Evolutionary conservation across 345 rosid species (phyloP).

Genomic region (Raphanus raphanistrum): DNA sequence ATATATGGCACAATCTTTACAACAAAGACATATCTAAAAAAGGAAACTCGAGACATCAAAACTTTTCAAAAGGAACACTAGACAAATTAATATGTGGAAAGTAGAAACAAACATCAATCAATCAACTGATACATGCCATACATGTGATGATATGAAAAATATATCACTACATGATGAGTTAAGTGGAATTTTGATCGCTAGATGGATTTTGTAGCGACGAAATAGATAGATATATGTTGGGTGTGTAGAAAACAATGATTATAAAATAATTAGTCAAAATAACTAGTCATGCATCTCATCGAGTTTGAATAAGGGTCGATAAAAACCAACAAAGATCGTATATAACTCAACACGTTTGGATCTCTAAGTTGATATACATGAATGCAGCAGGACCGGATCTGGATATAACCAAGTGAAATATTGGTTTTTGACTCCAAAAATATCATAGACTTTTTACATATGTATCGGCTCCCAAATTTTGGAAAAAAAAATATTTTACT

Average conservation of each 20-base stretch:
- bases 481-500: no score
- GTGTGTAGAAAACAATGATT: conserved; percentile 11
- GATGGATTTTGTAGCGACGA: background rate
- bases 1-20: conserved; percentile 34
- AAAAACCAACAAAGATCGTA: background rate
- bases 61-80: conserved; percentile 31
- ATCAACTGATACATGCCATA: background rate
- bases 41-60: conserved; percentile 33
- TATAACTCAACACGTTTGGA: background rate
- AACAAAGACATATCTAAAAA: conserved; percentile 30
- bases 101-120: conserved; percentile 23
- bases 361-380: background rate
- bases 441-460: no score
- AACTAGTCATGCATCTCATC: background rate
- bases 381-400: no score
- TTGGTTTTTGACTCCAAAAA: no score
- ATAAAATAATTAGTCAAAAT: background rate
- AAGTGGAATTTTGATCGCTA: conserved; percentile 16
- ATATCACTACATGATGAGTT: conserved; percentile 17
- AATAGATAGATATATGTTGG: background rate
- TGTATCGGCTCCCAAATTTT: no score
- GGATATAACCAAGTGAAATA: no score
- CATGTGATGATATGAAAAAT: conserved; percentile 6
- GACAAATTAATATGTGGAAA: background rate
- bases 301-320: background rate